Evolutionary conservation across 805 yeast species (phyloP), one percentile per base, ranked within the genome.

Genomic region (Barnettozyma sp.): DNA sequence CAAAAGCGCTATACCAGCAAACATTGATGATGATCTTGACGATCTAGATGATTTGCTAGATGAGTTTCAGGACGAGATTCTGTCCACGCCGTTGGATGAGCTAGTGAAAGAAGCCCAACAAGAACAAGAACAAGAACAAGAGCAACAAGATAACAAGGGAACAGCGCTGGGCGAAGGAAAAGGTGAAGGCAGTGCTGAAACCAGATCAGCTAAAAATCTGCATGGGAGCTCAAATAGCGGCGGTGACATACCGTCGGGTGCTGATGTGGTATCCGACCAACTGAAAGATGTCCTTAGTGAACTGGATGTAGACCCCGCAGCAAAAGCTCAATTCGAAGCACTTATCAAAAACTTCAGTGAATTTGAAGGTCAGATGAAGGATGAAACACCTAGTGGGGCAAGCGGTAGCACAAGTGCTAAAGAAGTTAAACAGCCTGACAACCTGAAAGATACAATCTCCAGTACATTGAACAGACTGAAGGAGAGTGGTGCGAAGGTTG

Each of bases 41-140:
- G 94, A 84, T 46, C 68, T 84, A 43, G 94, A 84, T 46, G 95
- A 85, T 49, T 66, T 85, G 41, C 65, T 90, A 34, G 95, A 87
- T 52, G 96, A 87, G 43, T 82, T 82, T 54, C 84, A 80, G 27
- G 84, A 78, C 41, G 84, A 77, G 39, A 68, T 79, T 1, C 62
- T 82, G 38, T 71, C 71, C 40, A 67, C 73, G 45, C 78, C 57
- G 34, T 34, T 55, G 35, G 24, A 34, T 22, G 33, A 50, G 41
- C 24, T 55, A 34, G 35, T 36, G 7, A 39, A 19, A 15, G 36
- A 35, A 22, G 35, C 41, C 7, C 11, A 22, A 29, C 34, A 27
- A n/a, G 11, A 7, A 24, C 8, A 19, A 10, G 5, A 30, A 29
- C 3, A 48, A 28, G 59, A 58, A 13, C 58, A 56, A 24, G 55